These are phyloP conservation scores for Stygiomarasmius scandens DNA, from an alignment of 1,284 basidiomycete genomes.

Conservation along the genomic window DNA sequence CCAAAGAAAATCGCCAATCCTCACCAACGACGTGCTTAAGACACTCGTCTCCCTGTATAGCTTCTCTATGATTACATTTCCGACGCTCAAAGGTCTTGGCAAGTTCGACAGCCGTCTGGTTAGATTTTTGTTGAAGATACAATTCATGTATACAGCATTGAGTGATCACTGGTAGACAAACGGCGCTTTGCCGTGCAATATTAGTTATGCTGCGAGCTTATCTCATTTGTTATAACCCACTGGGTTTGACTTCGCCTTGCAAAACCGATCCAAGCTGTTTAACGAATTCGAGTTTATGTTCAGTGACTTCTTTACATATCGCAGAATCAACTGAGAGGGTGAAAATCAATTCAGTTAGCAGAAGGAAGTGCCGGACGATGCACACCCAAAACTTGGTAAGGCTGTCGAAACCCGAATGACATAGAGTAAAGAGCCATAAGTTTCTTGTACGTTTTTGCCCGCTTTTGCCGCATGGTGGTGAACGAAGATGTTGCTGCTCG, in stretches of 20 bases:
- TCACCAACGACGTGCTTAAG: constrained; percentile 80
- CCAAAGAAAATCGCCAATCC: constrained; percentile 25
- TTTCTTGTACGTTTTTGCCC: constrained; percentile 90
- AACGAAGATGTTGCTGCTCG: background rate
- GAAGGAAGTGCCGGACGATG: constrained; percentile 14
- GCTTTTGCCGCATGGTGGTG: constrained; percentile 82
- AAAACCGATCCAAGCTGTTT: constrained; percentile 77
- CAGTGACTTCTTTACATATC: constrained; percentile 73
- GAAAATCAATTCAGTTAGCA: constrained; percentile 5
- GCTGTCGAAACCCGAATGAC: constrained; percentile 87
- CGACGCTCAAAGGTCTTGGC: constrained; percentile 93
- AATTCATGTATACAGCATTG: constrained; percentile 93
- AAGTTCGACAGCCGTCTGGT: constrained; percentile 79
- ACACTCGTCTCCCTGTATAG: constrained; percentile 84
- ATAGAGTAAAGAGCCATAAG: constrained; percentile 87
- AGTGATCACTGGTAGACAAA: constrained; percentile 85
- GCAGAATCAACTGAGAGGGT: constrained; percentile 75
- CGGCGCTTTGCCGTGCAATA: constrained; percentile 42
- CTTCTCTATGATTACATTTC: constrained; percentile 91
- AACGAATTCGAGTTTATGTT: constrained; percentile 72
- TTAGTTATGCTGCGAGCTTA: constrained; percentile 22
- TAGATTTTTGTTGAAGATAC: constrained; percentile 75
- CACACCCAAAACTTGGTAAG: constrained; percentile 87
- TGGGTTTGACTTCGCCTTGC: constrained; percentile 86
- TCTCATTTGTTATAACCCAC: constrained; percentile 51